A percentile compares a stretch with the other conserved stretches of the same genome.
phyloP scores from a whole-genome alignment of 495 filamentous ascomycete species.

The Xylona heveae region DNA sequence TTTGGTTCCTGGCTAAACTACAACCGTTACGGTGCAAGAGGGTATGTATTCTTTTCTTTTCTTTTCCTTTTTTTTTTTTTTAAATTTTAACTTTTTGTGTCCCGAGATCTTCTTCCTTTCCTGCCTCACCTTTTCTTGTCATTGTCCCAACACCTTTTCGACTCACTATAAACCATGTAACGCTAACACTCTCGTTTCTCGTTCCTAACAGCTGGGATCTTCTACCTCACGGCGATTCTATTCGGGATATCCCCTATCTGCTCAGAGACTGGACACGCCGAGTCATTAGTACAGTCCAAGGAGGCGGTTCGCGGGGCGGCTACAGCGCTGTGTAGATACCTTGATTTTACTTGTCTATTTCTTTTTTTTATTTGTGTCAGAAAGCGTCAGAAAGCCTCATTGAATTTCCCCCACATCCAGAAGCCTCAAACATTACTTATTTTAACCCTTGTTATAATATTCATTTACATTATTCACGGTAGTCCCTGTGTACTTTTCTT shows the following conservation, averaged over 20 bases:
- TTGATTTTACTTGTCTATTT: too few species aligned
- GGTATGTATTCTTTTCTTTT: constrained; percentile 1
- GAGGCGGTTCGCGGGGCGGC: constrained; percentile 58
- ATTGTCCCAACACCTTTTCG: background rate
- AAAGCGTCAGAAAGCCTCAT: too few species aligned
- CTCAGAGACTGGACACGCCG: constrained; percentile 67
- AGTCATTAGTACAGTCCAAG: constrained; percentile 67
- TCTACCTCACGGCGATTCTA: constrained; percentile 76
- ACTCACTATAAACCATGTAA: background rate
- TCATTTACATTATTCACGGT: too few species aligned
- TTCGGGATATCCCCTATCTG: constrained; percentile 82
- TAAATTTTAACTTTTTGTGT: background rate
- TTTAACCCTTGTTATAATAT: too few species aligned
- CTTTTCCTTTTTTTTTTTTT: background rate
- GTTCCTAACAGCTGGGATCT: constrained; percentile 51
- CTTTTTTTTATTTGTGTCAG: too few species aligned
- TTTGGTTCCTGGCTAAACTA: constrained; percentile 99
- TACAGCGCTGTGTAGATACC: constrained; percentile 70
- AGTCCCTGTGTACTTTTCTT: too few species aligned
- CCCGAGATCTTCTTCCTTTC: background rate
- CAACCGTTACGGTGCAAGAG: constrained; percentile 82
- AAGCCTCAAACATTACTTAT: too few species aligned
- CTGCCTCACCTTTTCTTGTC: constrained; percentile 3
- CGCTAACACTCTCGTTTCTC: too few species aligned
- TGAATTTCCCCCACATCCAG: too few species aligned